phyloP scores from a whole-genome alignment of 2,329 filamentous ascomycete species.

The Esteya vermicola region DNA sequence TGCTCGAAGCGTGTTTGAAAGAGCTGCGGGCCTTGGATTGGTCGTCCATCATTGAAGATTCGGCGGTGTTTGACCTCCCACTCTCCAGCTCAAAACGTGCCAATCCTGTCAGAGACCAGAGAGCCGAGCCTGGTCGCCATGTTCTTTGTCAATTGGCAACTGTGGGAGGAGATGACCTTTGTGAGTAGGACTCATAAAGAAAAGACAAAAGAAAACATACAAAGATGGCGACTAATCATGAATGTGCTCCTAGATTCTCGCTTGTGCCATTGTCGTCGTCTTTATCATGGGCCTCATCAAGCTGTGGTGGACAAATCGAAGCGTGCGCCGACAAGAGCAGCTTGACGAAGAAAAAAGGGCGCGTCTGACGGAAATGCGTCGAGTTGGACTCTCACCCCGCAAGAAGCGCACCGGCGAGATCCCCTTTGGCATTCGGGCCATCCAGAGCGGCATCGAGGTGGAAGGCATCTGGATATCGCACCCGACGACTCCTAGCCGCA shows the following conservation, averaged over 20 bases:
- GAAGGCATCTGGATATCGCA: slow-evolving; percentile 71
- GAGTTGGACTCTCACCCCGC: slow-evolving; percentile 31
- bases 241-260: slow-evolving; percentile 62
- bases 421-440: slow-evolving; percentile 74
- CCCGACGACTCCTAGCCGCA: slow-evolving; percentile 24
- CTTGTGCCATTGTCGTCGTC: slow-evolving; percentile 53
- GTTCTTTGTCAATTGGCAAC: slow-evolving; percentile 57
- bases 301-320: slow-evolving; percentile 46
- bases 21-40: no score
- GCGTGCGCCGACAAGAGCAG: slow-evolving; percentile 41
- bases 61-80: no score
- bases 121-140: slow-evolving; percentile 24
- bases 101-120: no score
- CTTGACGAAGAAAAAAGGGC: slow-evolving; percentile 52
- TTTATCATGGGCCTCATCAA: slow-evolving; percentile 55
- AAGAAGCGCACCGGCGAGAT: slow-evolving; percentile 40
- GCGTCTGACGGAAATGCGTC: slow-evolving; percentile 37
- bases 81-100: no score
- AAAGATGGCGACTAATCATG: no score
- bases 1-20: no score
- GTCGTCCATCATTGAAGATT: no score
- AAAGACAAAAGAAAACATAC: background rate
- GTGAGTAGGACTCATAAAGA: slow-evolving; percentile 35
- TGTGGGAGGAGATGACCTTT: slow-evolving; percentile 87
- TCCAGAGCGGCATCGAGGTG: slow-evolving; percentile 70